Conservation (phyloP, 78 protist genomes). For the Dictyostelium purpureum region DNA sequence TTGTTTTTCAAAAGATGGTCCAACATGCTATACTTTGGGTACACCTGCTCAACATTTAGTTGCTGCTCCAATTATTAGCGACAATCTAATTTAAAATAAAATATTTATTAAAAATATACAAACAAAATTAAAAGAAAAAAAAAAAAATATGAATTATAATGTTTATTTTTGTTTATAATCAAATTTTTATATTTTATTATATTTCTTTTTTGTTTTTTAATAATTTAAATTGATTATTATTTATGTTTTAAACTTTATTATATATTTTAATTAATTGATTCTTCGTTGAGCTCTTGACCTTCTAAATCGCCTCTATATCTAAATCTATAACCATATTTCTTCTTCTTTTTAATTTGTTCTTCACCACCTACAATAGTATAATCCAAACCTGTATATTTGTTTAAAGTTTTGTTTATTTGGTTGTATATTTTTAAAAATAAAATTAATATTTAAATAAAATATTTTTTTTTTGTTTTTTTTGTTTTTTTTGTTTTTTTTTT, state of each 20-base stretch:
- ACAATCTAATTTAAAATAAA: background rate
- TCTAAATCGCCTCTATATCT: constrained; percentile 64
- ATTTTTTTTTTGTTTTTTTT: too few relatives aligned
- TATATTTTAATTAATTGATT: background rate
- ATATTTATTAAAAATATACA: background rate
- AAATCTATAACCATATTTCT: constrained; percentile 71
- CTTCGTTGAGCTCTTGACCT: background rate
- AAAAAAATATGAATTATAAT: background rate
- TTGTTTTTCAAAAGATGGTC: constrained; percentile 39
- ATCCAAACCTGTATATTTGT: constrained; percentile 31
- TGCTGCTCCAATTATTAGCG: constrained; percentile 38
- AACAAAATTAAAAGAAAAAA: background rate
- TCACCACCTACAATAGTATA: constrained; percentile 55
- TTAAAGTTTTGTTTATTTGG: too few relatives aligned
- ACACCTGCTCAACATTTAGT: constrained; percentile 66
- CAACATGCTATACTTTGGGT: constrained; percentile 62
- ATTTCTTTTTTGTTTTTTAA: background rate
- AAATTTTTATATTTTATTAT: background rate
- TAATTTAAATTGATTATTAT: background rate
- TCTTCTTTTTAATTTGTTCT: constrained; percentile 25
- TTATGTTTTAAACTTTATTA: background rate
- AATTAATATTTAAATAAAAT: too few relatives aligned
- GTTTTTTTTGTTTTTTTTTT: too few relatives aligned
- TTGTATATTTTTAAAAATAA: background rate
- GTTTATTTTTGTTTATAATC: background rate